Conservation (phyloP, 495 filamentous ascomycete genomes). For the Neurospora hispaniola region DNA sequence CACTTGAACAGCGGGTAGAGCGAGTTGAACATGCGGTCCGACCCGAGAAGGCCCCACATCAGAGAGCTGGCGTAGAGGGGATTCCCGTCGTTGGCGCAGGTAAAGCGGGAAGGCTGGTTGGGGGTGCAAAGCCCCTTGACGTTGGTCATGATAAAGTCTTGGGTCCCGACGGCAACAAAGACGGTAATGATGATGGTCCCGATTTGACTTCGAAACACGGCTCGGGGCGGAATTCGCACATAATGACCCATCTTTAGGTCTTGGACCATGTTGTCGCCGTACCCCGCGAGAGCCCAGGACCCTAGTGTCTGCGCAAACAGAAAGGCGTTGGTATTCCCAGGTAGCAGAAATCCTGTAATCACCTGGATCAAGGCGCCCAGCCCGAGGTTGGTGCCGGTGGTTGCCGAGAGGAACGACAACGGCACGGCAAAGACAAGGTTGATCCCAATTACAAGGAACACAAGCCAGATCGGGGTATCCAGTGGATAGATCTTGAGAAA, state of each 20-base stretch:
- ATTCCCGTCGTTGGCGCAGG: slow-evolving; percentile 22
- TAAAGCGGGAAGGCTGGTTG: slow-evolving; percentile 20
- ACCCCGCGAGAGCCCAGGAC: slow-evolving; percentile 23
- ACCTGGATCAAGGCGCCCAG: slow-evolving; percentile 24
- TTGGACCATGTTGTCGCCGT: slow-evolving; percentile 27
- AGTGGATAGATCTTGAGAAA: slow-evolving; percentile 38
- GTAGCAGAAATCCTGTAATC: slow-evolving; percentile 23
- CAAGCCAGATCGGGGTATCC: slow-evolving; percentile 24
- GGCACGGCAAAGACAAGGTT: slow-evolving; percentile 29
- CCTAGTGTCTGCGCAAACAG: slow-evolving; percentile 25
- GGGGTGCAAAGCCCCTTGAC: slow-evolving; percentile 21
- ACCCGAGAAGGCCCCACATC: slow-evolving; percentile 30
- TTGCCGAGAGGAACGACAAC: slow-evolving; percentile 25
- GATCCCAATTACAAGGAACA: slow-evolving; percentile 27
- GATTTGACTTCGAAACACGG: slow-evolving; percentile 22
- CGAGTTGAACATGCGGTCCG: slow-evolving; percentile 27
- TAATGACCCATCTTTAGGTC: slow-evolving; percentile 31
- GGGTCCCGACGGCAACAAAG: slow-evolving; percentile 22
- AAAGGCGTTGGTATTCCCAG: slow-evolving; percentile 26
- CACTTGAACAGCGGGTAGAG: slow-evolving; percentile 29
- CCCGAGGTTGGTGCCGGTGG: slow-evolving; percentile 25
- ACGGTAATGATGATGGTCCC: slow-evolving; percentile 24
- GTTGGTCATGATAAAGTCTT: slow-evolving; percentile 22
- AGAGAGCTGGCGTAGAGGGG: slow-evolving; percentile 22
- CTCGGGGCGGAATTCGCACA: slow-evolving; percentile 22